Conservation (phyloP, 768 basidiomycete species). For the Calocera viscosa region DNA sequence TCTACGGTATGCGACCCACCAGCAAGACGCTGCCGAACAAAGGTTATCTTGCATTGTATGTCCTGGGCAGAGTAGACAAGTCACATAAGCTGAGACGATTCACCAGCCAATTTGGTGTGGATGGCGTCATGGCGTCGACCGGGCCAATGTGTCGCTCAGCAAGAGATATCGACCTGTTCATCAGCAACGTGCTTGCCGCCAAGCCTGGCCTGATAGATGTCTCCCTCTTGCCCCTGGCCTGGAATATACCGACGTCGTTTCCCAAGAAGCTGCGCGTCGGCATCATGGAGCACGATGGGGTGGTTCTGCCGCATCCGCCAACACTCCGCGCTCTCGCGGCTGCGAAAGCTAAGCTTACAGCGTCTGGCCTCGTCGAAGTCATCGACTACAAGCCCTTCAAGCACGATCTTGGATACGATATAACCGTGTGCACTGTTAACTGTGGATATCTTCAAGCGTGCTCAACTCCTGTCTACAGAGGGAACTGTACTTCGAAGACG, state of each 20-base stretch:
- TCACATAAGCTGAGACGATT: too few species aligned
- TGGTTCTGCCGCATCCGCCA: conserved; percentile 17
- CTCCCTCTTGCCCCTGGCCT: conserved; percentile 12
- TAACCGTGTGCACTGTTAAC: too few species aligned
- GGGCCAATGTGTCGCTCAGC: conserved; percentile 16
- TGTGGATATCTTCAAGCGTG: too few species aligned
- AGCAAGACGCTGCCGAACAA: conserved; percentile 13
- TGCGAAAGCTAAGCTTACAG: conserved; percentile 14
- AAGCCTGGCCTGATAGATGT: conserved; percentile 23
- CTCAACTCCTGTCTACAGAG: too few species aligned
- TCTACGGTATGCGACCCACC: conserved; percentile 14
- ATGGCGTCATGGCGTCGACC: conserved; percentile 6
- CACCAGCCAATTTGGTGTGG: conserved; percentile 12
- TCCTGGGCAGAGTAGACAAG: too few species aligned
- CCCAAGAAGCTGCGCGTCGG: conserved; percentile 20
- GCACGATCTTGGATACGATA: conserved; percentile 4
- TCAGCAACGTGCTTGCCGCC: conserved; percentile 20
- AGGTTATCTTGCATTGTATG: too few species aligned
- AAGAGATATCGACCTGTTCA: conserved; percentile 21
- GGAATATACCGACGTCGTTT: conserved; percentile 16
- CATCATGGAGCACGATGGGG: conserved; percentile 16
- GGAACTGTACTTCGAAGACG: conserved; percentile 10
- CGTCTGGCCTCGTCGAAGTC: conserved; percentile 1
- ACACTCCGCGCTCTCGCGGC: conserved; percentile 19
- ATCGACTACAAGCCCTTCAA: conserved; percentile 9